Conservation (phyloP, 495 filamentous ascomycete species). For the Daldinia concentrica region DNA sequence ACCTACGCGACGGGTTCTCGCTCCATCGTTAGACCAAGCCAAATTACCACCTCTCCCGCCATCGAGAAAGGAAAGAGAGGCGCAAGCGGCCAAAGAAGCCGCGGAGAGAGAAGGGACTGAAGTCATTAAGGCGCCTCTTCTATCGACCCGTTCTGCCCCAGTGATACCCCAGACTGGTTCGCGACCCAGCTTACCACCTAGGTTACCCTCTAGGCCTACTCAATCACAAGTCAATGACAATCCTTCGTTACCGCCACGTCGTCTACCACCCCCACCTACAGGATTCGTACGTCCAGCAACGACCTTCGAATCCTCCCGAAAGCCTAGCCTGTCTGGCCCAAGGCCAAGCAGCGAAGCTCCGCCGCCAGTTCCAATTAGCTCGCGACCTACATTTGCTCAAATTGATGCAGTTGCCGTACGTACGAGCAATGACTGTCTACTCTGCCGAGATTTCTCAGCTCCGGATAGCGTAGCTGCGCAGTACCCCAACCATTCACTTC, state of each 20-base stretch:
- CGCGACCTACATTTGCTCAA: conserved; percentile 54
- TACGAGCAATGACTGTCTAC: conserved; percentile 65
- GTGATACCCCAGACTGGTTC: conserved; percentile 36
- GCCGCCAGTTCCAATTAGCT: conserved; percentile 58
- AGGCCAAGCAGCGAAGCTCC: conserved; percentile 44
- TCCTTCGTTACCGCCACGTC: conserved; percentile 45
- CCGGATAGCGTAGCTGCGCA: conserved; percentile 81
- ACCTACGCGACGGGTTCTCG: conserved; percentile 51
- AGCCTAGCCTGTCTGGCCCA: conserved; percentile 7
- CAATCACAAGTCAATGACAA: conserved; percentile 30
- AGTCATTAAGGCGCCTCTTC: conserved; percentile 30
- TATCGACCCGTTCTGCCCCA: conserved; percentile 38
- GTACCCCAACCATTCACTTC: conserved; percentile 75
- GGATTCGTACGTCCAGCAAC: conserved; percentile 39
- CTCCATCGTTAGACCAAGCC: conserved; percentile 59
- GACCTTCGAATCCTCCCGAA: conserved; percentile 32
- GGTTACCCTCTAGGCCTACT: conserved; percentile 52
- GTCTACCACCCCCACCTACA: conserved; percentile 53
- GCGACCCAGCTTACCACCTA: conserved; percentile 52
- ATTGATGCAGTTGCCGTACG: conserved; percentile 53
- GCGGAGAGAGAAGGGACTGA: conserved; percentile 44
- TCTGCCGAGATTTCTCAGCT: conserved; percentile 86
- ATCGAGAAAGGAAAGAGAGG: conserved; percentile 56
- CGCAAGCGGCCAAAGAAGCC: conserved; percentile 51
- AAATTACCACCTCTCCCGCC: conserved; percentile 61